Base-by-base conservation (phyloP, 495 filamentous ascomycete genomes). In the Opeltia flavorubescens region DNA sequence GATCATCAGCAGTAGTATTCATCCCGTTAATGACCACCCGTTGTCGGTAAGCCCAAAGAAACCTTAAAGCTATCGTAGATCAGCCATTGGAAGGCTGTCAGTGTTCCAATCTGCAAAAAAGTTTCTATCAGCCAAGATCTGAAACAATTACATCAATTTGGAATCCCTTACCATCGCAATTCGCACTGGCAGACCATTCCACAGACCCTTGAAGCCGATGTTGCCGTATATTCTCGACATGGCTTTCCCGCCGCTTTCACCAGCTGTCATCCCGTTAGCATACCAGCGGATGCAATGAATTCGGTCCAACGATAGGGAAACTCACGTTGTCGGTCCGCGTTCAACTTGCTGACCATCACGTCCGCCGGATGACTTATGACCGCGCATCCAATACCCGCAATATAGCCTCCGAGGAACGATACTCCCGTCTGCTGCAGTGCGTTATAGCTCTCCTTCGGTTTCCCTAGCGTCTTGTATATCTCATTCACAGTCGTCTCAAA, bases 31-130 rank as follows among this genome's bases (percentile, higher is more conserved):
- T 77, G 72, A 23, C 75, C 73, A 55, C 74, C 74, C 21, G 77
- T 81, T n/a, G 75, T 81, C n/a, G 77, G 77, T 25, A 81, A 65
- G 28, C 79, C 79, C 44, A 81, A 63, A 62, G 76, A 76, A 41
- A 83, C 79, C 67, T 84, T 84, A 66, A 83, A 84, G n/a, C 72
- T 78, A 56, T 84, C 80, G 62, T 84, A 84, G 49, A 84, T 81
- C 47, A 84, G 62, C 80, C 80, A 84, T 60, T 84, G 80, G 65
- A 81, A 83, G n/a, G 77, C 80, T 28, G 77, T 81, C 56, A 80
- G 59, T 9, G 50, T 56, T 1, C 53, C 50, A 18, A 55, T 55
- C 44, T 52, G 18, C 44, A 31, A 11, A 44, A 6, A 17, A 44
- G 11, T 43, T 30, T 7, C 13, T 7, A 49, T 17, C 6, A 25